Evolutionary conservation across 2,329 filamentous ascomycete genomes (phyloP), one percentile per base, ranked within the genome.

Genomic region (Scortechinia acanthostroma): DNA sequence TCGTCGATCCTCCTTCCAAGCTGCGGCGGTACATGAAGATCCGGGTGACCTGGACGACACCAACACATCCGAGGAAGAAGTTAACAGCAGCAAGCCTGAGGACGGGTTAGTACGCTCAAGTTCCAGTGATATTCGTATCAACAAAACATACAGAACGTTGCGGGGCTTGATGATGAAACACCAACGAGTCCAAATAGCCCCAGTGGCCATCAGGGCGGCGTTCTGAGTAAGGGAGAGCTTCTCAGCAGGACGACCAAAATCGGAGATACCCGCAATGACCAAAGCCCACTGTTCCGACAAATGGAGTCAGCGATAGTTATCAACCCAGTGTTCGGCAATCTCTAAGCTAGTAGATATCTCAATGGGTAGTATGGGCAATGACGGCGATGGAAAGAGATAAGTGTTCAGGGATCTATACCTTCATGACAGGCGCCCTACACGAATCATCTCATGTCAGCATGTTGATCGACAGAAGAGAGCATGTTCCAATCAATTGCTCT

Each of bases 131-230:
- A 25, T 25, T 20, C 13, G 22, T 10, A 30, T 30, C 25, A n/a
- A 10, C 10, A 13, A 19, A 17, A 70, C 82, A 42, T 71, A 89
- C 84, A 96, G 85, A 59, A 90, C 71, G 75, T 98, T 98, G 68
- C 82, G 83, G 47, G 93, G 93, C 67, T 83, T 90, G 70, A 98
- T 98, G 65, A 98, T 86, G 62, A 97, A 76, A 76, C 93, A 98
- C 93, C 93, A 98, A 54, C 93, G 81, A 42, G 93, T 98, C 93
- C 93, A 98, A 76, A 98, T 98, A 52, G 86, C 69, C 53, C 93
- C 93, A 6, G 93, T 98, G 56, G 83, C 83, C 61, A 88, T 93
- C 55, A 98, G 78, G 48, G 93, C 91, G 43, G 74, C 74, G 71
- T 97, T 98, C 70, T 96, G 91, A 22, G 88, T 93, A 50, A 96